Conservation (phyloP, 2,329 filamentous ascomycete genomes). For the Coniochaeta sp. region DNA sequence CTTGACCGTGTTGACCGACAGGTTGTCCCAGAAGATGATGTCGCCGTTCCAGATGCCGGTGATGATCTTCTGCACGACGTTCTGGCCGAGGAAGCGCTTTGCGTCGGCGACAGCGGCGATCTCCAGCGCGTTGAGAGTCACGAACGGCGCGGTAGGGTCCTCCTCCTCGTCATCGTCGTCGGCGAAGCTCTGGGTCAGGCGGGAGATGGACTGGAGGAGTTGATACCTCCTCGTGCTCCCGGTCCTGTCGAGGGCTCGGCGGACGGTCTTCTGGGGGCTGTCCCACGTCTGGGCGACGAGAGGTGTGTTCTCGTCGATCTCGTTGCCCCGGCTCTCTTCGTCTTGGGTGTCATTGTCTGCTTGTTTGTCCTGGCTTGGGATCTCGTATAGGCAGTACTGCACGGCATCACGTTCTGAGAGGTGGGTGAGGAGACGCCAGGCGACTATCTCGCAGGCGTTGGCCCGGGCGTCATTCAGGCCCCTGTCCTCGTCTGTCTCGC, state of each 20-base stretch:
- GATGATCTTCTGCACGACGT: slow-evolving; percentile 74
- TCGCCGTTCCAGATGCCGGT: slow-evolving; percentile 81
- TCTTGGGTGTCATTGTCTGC: slow-evolving; percentile 20
- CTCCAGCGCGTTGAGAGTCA: slow-evolving; percentile 76
- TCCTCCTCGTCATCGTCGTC: slow-evolving; percentile 39
- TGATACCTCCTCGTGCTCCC: slow-evolving; percentile 40
- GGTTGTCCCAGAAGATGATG: slow-evolving; percentile 77
- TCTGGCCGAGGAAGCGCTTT: slow-evolving; percentile 78
- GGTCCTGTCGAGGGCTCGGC: slow-evolving; percentile 19
- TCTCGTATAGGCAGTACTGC: slow-evolving; percentile 67
- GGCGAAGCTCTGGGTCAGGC: slow-evolving; percentile 43
- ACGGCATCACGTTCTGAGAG: slow-evolving; percentile 68
- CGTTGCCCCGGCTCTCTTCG: slow-evolving; percentile 28
- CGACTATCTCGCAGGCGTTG: slow-evolving; percentile 72
- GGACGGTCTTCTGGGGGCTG: slow-evolving; percentile 14
- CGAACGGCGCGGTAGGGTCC: slow-evolving; percentile 65
- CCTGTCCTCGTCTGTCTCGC: slow-evolving; percentile 54
- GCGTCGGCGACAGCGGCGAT: slow-evolving; percentile 76
- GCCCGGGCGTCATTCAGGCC: slow-evolving; percentile 63
- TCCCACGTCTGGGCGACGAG: slow-evolving; percentile 30
- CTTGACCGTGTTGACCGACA: slow-evolving; percentile 69
- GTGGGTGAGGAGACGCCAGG: slow-evolving; percentile 68
- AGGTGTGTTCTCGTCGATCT: slow-evolving; percentile 36
- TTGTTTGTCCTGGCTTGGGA: slow-evolving; percentile 39
- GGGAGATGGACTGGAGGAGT: slow-evolving; percentile 47